Percentiles rank a stretch among this genome's conserved stretches.
Conservation (phyloP, 495 filamentous ascomycete genomes). For the Pyrenopolyporus hunteri region DNA sequence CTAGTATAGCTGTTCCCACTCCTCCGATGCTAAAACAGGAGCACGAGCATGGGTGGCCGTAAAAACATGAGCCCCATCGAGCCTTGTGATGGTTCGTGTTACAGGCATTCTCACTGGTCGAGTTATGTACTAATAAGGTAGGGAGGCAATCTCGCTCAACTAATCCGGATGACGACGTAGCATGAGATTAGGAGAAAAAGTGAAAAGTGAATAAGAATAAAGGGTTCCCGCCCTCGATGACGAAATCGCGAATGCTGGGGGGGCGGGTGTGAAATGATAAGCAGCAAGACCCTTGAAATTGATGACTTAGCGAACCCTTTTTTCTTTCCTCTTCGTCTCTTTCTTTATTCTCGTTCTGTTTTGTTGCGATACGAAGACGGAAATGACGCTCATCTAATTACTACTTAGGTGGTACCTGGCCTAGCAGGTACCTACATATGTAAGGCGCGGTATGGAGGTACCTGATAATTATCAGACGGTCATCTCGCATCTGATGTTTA, state of each 20-base stretch:
- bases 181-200: slow-evolving; percentile 19
- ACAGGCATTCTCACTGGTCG: not conserved
- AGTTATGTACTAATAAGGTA: not conserved
- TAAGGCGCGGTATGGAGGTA: not conserved
- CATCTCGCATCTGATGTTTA: slow-evolving; percentile 29
- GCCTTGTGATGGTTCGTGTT: not conserved
- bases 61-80: slow-evolving; percentile 13
- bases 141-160: not conserved
- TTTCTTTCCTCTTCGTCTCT: slow-evolving; percentile 17
- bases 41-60: too few relatives aligned
- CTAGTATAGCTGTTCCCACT: slow-evolving; percentile 23
- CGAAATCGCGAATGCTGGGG: slow-evolving; percentile 34
- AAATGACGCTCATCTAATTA: too few relatives aligned
- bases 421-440: not conserved
- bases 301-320: slow-evolving; percentile 35
- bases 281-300: slow-evolving; percentile 25
- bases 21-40: slow-evolving; percentile 9
- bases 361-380: too few relatives aligned
- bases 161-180: slow-evolving; percentile 18
- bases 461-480: slow-evolving; percentile 7
- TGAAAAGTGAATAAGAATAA: slow-evolving; percentile 26
- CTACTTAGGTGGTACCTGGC: too few relatives aligned
- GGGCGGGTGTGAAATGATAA: slow-evolving; percentile 12
- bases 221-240: slow-evolving; percentile 34
- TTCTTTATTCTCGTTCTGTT: not conserved